Evolutionary conservation across 2,329 filamentous ascomycete genomes (phyloP).

Genomic region (Huntiella bhutanensis): DNA sequence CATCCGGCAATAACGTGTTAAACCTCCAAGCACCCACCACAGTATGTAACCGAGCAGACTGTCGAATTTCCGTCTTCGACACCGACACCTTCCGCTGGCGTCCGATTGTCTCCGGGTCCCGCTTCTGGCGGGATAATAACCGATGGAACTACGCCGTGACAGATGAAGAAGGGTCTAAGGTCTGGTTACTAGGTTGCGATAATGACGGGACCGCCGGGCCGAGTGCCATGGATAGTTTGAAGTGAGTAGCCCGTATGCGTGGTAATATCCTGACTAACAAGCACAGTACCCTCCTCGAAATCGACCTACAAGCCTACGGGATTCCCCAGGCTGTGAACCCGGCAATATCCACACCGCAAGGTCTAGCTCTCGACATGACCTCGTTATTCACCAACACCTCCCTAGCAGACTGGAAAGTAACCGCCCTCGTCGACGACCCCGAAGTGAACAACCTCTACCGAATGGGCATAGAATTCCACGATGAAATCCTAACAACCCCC

Average conservation of each 20-base stretch:
- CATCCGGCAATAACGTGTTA: constrained; percentile 77
- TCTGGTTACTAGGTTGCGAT: constrained; percentile 87
- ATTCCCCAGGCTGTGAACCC: constrained; percentile 41
- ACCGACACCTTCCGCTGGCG: constrained; percentile 80
- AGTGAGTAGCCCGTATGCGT: too few species aligned
- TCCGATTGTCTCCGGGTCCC: constrained; percentile 79
- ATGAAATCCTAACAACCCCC: constrained; percentile 50
- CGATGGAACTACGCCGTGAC: constrained; percentile 97
- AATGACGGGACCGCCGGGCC: too few species aligned
- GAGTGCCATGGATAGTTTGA: too few species aligned
- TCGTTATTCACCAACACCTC: constrained; percentile 18
- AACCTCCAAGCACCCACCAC: constrained; percentile 89
- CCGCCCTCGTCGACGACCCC: constrained; percentile 57
- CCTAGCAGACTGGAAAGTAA: too few species aligned
- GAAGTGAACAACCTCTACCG: constrained; percentile 60
- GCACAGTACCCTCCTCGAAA: constrained; percentile 68
- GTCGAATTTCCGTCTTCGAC: constrained; percentile 76
- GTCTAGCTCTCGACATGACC: constrained; percentile 69
- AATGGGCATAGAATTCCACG: constrained; percentile 67
- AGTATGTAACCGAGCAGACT: constrained; percentile 70
- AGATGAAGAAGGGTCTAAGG: constrained; percentile 86
- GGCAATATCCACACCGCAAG: constrained; percentile 32
- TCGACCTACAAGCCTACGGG: constrained; percentile 82
- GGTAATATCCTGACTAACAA: constrained; percentile 12
- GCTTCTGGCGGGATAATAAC: constrained; percentile 82